Base-by-base conservation (phyloP, 176 grass and related monocot genomes). In the Canna indica region DNA sequence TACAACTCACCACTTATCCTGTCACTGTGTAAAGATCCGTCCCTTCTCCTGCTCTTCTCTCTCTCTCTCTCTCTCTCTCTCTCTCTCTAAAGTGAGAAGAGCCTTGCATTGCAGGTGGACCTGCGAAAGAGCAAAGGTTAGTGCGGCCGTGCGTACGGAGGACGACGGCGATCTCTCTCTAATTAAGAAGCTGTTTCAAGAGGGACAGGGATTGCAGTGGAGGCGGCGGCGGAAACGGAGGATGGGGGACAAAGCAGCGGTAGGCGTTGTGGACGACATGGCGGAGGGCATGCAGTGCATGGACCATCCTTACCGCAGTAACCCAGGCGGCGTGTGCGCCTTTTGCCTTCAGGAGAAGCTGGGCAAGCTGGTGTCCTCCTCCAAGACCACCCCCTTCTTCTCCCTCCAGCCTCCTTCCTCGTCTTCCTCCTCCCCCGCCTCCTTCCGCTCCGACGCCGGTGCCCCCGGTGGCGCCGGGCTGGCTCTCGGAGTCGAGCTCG, bases 331-430 rank as follows among this genome's bases (percentile, higher is more conserved):
- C 74, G 92, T 99, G 71, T 99, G 95, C 77, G 90, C 95, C 56
- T 93, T 99, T 69, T 99, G 95, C 67, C 86, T 99, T 53, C 95
- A 99, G 77, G 95, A 99, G 84, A 99, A 99, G 86, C 90, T 99
- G 20, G 95, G 95, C 64, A 90, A 85, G 84, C 80, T 99, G 25
- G 95, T 99, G 1, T 90, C 90, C 1, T 99, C 95, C 16, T 90
- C 90, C 72, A 99, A 99, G 75, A 85, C 95, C 69, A 82, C 78
- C 75, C 85, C 77, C 8, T 91, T 91, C 67, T 87, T 91, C 63
- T 77, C 85, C 46, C 88, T 82, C 45, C 85, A 80, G n/a, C 83
- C 81, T n/a, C 83, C 84, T 45, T 82, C 71, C 11, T 46, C 66
- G 36, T 77, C 87, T 5, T 73, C 88, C 41, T 75, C 84, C 54